phyloP scores from a whole-genome alignment of 2,329 filamentous ascomycete genomes.

The Nemania sp. region DNA sequence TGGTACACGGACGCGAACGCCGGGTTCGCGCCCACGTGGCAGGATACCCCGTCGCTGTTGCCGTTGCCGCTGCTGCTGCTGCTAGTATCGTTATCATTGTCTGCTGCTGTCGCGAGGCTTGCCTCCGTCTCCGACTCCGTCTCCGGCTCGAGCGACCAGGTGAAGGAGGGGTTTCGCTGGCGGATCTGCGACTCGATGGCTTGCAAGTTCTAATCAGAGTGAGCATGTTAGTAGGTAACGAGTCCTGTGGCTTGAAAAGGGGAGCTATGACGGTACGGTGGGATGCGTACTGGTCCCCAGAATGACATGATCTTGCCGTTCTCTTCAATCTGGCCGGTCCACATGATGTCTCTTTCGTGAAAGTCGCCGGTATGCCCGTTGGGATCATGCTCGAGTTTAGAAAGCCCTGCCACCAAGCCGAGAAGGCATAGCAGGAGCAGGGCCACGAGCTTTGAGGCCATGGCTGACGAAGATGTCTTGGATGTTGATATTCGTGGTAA shows the following conservation, averaged over 20 bases:
- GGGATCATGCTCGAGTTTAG: not conserved
- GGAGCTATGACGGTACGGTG: not conserved
- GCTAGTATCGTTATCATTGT: too few relatives aligned
- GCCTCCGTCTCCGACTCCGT: too few relatives aligned
- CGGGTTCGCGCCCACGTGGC: constrained; percentile 13
- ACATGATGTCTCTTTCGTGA: constrained; percentile 11
- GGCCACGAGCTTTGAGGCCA: too few relatives aligned
- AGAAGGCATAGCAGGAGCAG: too few relatives aligned
- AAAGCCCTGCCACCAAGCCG: not conserved
- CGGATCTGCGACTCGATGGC: constrained; percentile 22
- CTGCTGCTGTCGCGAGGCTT: too few relatives aligned
- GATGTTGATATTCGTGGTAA: too few relatives aligned
- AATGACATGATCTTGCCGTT: constrained; percentile 3
- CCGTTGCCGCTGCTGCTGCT: too few relatives aligned
- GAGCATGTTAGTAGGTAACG: not conserved
- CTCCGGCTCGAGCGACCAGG: constrained; percentile 10
- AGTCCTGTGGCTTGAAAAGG: not conserved
- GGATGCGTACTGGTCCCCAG: constrained; percentile 13
- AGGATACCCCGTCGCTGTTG: constrained; percentile 4
- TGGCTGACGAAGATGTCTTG: too few relatives aligned
- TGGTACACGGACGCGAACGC: constrained; percentile 24
- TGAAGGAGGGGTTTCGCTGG: constrained; percentile 8
- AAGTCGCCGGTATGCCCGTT: too few relatives aligned
- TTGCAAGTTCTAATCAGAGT: not conserved
- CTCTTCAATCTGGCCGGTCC: constrained; percentile 17